phyloP scores from a whole-genome alignment of 106 monocot genomes.

The Agapanthus africanus region DNA sequence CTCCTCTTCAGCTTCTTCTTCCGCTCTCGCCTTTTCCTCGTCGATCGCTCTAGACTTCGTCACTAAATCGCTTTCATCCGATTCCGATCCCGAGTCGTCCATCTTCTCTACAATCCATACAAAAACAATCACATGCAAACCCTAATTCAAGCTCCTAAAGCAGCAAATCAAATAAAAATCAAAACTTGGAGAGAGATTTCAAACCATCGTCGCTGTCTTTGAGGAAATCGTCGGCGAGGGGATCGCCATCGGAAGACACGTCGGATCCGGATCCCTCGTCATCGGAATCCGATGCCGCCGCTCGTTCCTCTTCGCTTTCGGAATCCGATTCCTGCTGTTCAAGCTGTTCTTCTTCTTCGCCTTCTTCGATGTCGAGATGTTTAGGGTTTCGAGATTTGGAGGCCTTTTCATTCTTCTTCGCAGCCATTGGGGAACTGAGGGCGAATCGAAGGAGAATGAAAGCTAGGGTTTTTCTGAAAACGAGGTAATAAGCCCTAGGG shows the following conservation, averaged over 20 bases:
- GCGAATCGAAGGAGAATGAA: neutral
- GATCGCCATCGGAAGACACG: constrained; percentile 55
- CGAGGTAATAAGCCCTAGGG: no score
- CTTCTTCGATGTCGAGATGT: neutral
- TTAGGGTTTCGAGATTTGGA: constrained; percentile 9
- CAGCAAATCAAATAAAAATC: neutral
- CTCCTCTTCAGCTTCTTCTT: constrained; percentile 64
- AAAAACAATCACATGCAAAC: neutral
- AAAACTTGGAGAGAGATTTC: neutral
- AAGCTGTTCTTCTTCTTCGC: neutral
- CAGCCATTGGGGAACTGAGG: constrained; percentile 2
- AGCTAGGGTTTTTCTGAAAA: neutral
- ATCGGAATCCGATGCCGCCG: neutral
- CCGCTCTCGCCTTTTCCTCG: constrained; percentile 40
- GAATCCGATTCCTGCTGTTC: neutral
- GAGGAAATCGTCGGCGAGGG: constrained; percentile 71
- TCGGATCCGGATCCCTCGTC: constrained; percentile 11
- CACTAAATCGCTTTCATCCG: constrained; percentile 70
- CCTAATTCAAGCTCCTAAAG: neutral
- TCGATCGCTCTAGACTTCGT: constrained; percentile 66
- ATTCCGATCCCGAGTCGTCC: constrained; percentile 35
- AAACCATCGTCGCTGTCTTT: constrained; percentile 42
- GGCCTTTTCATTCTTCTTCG: constrained; percentile 4
- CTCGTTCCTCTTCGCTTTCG: constrained; percentile 10
- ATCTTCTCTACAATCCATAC: constrained; percentile 18